Conservation (phyloP, 768 basidiomycete species). For the Collybia nuda region DNA sequence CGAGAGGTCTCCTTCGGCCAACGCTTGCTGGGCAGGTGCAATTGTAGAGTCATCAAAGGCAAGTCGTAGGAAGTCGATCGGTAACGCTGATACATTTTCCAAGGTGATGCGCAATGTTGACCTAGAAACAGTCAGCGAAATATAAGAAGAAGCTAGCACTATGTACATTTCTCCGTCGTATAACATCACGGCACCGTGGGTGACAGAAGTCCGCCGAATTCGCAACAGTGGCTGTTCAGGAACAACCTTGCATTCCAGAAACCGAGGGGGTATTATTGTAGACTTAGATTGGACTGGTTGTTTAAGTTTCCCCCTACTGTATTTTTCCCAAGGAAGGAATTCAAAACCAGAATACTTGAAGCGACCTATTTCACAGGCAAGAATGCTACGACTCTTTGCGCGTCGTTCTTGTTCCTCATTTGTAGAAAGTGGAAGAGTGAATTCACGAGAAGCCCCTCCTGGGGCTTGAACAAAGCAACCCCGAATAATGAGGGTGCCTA, state of each 20-base stretch:
- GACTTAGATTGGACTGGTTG: conserved; percentile 19
- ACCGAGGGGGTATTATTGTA: conserved; percentile 36
- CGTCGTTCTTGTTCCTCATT: conserved; percentile 68
- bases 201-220: conserved; percentile 85
- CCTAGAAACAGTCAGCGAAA: conserved; percentile 37
- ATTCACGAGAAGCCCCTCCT: conserved; percentile 69
- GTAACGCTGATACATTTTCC: conserved; percentile 83
- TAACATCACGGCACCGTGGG: conserved; percentile 92
- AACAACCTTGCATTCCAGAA: conserved; percentile 81
- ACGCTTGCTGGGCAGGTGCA: conserved; percentile 66
- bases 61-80: conserved; percentile 83
- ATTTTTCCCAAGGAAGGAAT: conserved; percentile 61
- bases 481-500: conserved; percentile 69
- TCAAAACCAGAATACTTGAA: conserved; percentile 77
- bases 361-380: conserved; percentile 66
- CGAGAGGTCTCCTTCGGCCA: conserved; percentile 78
- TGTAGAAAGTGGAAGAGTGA: conserved; percentile 72
- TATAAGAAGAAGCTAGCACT: conserved; percentile 7
- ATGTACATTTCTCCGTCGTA: conserved; percentile 90
- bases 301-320: conserved; percentile 36
- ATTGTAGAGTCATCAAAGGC: conserved; percentile 92
- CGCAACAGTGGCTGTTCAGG: conserved; percentile 86
- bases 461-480: conserved; percentile 80
- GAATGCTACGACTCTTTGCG: conserved; percentile 54
- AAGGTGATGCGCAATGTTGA: conserved; percentile 82